Conservation (phyloP, 2,329 filamentous ascomycete genomes). For the Domatiomyces globalis region DNA sequence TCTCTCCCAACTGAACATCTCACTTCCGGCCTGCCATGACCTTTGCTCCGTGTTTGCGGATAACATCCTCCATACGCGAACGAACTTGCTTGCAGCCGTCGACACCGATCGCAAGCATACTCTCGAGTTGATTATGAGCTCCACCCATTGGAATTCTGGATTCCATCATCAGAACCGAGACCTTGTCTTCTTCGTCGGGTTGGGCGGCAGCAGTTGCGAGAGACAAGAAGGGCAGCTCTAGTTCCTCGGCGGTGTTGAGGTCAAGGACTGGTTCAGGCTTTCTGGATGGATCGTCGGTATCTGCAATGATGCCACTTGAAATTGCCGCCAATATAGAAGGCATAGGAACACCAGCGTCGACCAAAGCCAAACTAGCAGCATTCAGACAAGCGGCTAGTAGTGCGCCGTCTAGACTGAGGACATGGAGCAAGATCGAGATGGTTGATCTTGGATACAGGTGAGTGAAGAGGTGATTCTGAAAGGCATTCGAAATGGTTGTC, state of each 20-base stretch:
- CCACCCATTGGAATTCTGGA: constrained; percentile 62
- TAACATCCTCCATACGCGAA: constrained; percentile 63
- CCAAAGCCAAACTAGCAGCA: constrained; percentile 75
- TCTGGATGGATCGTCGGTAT: constrained; percentile 9
- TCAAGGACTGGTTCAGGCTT: constrained; percentile 29
- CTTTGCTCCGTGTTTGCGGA: constrained; percentile 27
- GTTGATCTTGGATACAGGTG: constrained; percentile 79
- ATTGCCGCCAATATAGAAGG: constrained; percentile 78
- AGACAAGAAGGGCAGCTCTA: constrained; percentile 78
- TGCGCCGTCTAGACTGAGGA: constrained; percentile 80
- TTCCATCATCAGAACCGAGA: constrained; percentile 73
- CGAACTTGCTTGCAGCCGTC: constrained; percentile 83
- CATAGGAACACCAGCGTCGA: constrained; percentile 95
- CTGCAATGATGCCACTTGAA: constrained; percentile 56
- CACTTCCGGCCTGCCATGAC: constrained; percentile 12
- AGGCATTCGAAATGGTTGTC: constrained; percentile 62
- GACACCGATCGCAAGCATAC: constrained; percentile 82
- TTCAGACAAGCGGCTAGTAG: constrained; percentile 83
- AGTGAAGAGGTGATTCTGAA: constrained; percentile 64
- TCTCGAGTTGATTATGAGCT: constrained; percentile 50
- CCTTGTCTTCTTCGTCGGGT: constrained; percentile 39
- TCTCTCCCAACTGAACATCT: not conserved
- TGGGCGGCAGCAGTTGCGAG: constrained; percentile 59
- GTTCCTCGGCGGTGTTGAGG: constrained; percentile 34
- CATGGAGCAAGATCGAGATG: constrained; percentile 70